Percentiles rank a stretch among this genome's conserved stretches.
Evolutionary conservation across 305 asterid genomes (phyloP).

Genomic region (Plantago coronopus): DNA sequence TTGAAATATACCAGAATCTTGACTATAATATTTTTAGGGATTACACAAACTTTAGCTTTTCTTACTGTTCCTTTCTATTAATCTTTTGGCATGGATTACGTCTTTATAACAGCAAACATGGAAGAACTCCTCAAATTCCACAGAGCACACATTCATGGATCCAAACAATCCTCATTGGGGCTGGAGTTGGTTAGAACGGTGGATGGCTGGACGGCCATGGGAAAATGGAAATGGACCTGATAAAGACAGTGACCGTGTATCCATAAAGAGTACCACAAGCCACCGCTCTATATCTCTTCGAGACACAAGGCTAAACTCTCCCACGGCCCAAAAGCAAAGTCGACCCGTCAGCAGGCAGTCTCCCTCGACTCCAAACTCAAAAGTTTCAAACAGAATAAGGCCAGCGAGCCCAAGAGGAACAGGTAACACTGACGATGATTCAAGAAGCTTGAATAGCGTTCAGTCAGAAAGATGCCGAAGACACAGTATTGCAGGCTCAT

Average conservation of each 20-base stretch:
- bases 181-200: conserved; percentile 92
- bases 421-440: conserved; percentile 49
- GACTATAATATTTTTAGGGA: no score
- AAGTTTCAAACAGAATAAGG: conserved; percentile 32
- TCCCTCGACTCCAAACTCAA: conserved; percentile 66
- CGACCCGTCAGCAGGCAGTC: conserved; percentile 52
- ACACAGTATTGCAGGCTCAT: conserved; percentile 67
- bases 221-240: conserved; percentile 41
- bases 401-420: conserved; percentile 53
- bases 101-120: conserved; percentile 52
- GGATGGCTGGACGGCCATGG: conserved; percentile 85
- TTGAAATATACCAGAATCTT: no score
- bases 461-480: conserved; percentile 64
- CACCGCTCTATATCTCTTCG: conserved; percentile 21
- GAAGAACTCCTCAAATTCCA: conserved; percentile 50
- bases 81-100: conserved; percentile 2
- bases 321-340: conserved; percentile 39
- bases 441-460: conserved; percentile 51
- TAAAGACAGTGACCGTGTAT: conserved; percentile 38
- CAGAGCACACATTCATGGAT: conserved; percentile 70
- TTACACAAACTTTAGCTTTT: not conserved
- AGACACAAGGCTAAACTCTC: conserved; percentile 37
- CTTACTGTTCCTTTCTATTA: no score
- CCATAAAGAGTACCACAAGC: conserved; percentile 38
- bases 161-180: conserved; percentile 86